Evolutionary conservation across 2,329 filamentous ascomycete species (phyloP).

Genomic region (Macroventuria anomochaeta): DNA sequence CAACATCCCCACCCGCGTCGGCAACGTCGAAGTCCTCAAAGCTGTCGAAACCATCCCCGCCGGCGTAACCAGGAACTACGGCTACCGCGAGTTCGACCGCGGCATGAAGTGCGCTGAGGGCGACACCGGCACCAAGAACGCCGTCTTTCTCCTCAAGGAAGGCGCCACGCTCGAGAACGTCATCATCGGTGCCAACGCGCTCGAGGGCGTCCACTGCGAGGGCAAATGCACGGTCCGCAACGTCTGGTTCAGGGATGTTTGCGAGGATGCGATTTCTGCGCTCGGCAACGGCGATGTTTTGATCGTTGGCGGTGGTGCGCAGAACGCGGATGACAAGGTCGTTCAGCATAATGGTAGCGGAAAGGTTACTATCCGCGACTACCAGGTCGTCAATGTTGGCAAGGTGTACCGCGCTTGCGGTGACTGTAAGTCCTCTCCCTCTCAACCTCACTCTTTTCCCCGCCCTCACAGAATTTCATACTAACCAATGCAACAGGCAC

Average conservation of each 20-base stretch:
- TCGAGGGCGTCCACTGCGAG: slow-evolving; percentile 55
- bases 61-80: slow-evolving; percentile 45
- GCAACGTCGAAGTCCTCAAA: too few species aligned
- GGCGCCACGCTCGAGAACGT: slow-evolving; percentile 54
- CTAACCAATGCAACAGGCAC: background rate
- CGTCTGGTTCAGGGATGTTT: slow-evolving; percentile 22
- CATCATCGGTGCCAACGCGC: slow-evolving; percentile 49
- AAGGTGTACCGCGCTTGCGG: slow-evolving; percentile 59
- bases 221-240: slow-evolving; percentile 53
- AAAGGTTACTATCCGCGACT: slow-evolving; percentile 26
- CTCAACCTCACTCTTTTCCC: background rate
- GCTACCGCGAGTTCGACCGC: too few species aligned
- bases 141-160: slow-evolving; percentile 58
- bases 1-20: too few species aligned
- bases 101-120: background rate
- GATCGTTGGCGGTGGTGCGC: slow-evolving; percentile 45
- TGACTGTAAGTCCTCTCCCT: slow-evolving; percentile 11
- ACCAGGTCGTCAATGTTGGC: slow-evolving; percentile 51
- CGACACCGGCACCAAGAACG: slow-evolving; percentile 32
- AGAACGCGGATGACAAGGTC: slow-evolving; percentile 37
- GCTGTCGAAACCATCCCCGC: slow-evolving; percentile 34
- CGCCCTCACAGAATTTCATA: background rate
- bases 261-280: slow-evolving; percentile 29
- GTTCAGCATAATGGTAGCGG: slow-evolving; percentile 43
- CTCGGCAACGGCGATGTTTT: slow-evolving; percentile 27